phyloP scores from a whole-genome alignment of 1,139 yeast species.

The Geotrichum histeridarum region DNA sequence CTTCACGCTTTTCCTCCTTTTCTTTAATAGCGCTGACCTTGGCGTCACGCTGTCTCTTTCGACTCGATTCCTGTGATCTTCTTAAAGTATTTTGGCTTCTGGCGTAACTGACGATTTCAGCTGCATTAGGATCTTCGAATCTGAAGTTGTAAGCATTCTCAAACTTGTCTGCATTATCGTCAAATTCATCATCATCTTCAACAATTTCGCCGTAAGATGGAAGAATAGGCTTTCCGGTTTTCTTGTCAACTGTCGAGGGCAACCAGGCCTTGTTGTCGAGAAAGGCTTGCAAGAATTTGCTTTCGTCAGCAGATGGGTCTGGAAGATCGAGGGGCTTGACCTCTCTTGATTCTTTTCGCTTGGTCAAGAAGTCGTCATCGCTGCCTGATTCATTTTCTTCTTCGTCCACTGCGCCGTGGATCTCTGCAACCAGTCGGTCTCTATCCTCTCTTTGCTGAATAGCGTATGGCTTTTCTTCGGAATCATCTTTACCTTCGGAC shows the following conservation, averaged over 20 bases:
- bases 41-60: constrained; percentile 79
- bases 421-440: constrained; percentile 64
- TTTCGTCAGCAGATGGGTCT: constrained; percentile 60
- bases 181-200: constrained; percentile 81
- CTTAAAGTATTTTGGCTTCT: constrained; percentile 91
- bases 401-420: constrained; percentile 54
- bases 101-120: constrained; percentile 93
- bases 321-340: constrained; percentile 48
- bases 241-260: constrained; percentile 50
- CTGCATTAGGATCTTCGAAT: constrained; percentile 85
- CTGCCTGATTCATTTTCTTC: constrained; percentile 47
- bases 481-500: constrained; percentile 46
- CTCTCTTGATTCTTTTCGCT: constrained; percentile 45
- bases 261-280: constrained; percentile 84
- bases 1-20: constrained; percentile 54
- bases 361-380: constrained; percentile 54
- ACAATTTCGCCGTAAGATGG: constrained; percentile 47
- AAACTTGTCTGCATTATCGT: constrained; percentile 83
- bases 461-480: constrained; percentile 59
- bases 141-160: constrained; percentile 93
- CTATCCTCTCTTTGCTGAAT: constrained; percentile 74
- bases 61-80: constrained; percentile 64
- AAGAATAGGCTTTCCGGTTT: constrained; percentile 47
- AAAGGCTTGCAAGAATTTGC: constrained; percentile 66
- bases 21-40: constrained; percentile 52